A percentile compares a stretch with the other conserved stretches of the same genome.
Conservation (phyloP, 495 filamentous ascomycete species). For the Xylaria nigripes region DNA sequence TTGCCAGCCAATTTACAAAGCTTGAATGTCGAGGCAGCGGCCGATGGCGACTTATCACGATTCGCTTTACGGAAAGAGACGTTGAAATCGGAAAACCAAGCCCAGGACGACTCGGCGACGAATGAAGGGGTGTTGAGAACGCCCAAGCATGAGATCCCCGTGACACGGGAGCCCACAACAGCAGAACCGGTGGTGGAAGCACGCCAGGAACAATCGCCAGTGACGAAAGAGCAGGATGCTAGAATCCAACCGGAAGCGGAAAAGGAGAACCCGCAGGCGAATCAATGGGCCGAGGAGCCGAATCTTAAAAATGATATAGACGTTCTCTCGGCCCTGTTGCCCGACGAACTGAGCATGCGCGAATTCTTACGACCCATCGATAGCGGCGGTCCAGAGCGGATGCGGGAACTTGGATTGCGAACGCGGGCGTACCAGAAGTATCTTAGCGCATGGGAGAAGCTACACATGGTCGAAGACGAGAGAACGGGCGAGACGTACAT, state of each 20-base stretch:
- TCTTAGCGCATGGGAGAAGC: slow-evolving; percentile 14
- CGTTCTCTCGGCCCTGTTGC: slow-evolving; percentile 3
- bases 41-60: not conserved
- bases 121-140: not conserved
- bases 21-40: not conserved
- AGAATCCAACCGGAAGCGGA: not conserved
- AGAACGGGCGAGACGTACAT: slow-evolving; percentile 8
- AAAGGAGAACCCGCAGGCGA: not conserved
- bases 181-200: not conserved
- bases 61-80: not conserved
- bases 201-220: not conserved
- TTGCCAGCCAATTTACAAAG: not conserved
- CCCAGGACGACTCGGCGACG: not conserved
- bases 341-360: slow-evolving; percentile 12
- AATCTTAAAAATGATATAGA: slow-evolving; percentile 4
- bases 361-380: slow-evolving; percentile 13
- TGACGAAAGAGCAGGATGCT: not conserved
- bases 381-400: slow-evolving; percentile 7
- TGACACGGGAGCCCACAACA: not conserved
- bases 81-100: not conserved
- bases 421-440: slow-evolving; percentile 12
- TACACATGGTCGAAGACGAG: slow-evolving; percentile 9
- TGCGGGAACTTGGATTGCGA: slow-evolving; percentile 13
- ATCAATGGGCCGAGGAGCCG: not conserved
- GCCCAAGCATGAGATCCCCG: not conserved